A percentile compares a stretch with the other conserved stretches of the same genome.
phyloP scores from a whole-genome alignment of 2,329 filamentous ascomycete genomes.

The Hypoxylon sp. region DNA sequence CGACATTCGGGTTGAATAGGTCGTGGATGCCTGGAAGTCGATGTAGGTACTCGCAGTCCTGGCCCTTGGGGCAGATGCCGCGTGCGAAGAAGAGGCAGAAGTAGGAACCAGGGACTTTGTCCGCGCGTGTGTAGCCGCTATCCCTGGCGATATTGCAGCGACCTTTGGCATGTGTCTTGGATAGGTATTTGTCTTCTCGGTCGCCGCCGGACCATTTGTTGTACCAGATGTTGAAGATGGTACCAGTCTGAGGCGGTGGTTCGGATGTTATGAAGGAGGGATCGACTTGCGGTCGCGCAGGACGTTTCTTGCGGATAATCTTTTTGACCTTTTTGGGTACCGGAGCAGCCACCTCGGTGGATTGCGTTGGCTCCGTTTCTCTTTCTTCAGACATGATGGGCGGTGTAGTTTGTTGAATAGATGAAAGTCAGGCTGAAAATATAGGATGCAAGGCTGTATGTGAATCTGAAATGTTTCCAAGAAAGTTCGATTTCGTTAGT shows the following conservation, averaged over 20 bases:
- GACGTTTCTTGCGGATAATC: slow-evolving; percentile 88
- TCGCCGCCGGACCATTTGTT: slow-evolving; percentile 99
- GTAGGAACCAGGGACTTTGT: slow-evolving; percentile 83
- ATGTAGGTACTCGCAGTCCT: slow-evolving; percentile 95
- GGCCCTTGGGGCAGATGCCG: slow-evolving; percentile 86
- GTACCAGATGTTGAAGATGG: slow-evolving; percentile 98
- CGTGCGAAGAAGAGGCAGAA: slow-evolving; percentile 94
- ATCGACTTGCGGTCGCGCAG: slow-evolving; percentile 92
- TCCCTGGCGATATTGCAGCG: slow-evolving; percentile 90
- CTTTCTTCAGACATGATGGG: slow-evolving; percentile 54
- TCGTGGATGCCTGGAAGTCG: slow-evolving; percentile 89
- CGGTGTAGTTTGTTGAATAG: slow-evolving; percentile 12
- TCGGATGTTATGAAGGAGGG: slow-evolving; percentile 85
- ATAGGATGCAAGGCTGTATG: slow-evolving; percentile 31
- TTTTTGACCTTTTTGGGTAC: slow-evolving; percentile 82
- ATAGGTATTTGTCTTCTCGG: slow-evolving; percentile 90
- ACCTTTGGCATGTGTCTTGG: slow-evolving; percentile 83
- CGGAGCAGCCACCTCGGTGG: slow-evolving; percentile 63
- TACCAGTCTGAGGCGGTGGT: slow-evolving; percentile 91
- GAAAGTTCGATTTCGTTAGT: slow-evolving; percentile 19
- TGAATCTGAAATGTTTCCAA: slow-evolving; percentile 30
- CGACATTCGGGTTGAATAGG: slow-evolving; percentile 92
- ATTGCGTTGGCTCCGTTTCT: slow-evolving; percentile 49
- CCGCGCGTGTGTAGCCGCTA: slow-evolving; percentile 82
- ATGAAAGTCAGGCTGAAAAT: slow-evolving; percentile 24